Evolutionary conservation across 2,329 filamentous ascomycete genomes (phyloP), one percentile per base, ranked within the genome.

Genomic region (Ophiocordyceps camponoti-saundersi): DNA sequence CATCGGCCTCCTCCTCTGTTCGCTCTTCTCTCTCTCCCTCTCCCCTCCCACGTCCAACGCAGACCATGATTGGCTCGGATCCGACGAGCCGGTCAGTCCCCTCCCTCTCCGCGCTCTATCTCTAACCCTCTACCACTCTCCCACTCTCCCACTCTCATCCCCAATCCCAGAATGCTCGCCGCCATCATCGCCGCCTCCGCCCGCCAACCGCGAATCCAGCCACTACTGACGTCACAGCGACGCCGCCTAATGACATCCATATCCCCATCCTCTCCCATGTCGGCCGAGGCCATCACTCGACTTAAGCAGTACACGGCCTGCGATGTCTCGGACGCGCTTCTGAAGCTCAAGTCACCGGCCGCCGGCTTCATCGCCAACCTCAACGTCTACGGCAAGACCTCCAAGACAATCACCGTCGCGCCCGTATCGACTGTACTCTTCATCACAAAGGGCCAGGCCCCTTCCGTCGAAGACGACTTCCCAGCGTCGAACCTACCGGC

Each of bases 291-390:
- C 29, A 18, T 56, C 47, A 50, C 56, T 46, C 50, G 53, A 47
- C 62, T 67, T 22, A 54, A 53, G 48, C 53, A 59, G 36, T 71
- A 70, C 54, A 63, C 62, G 18, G 67, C 70, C 36, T 73, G 70
- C 59, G 70, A 85, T 69, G 67, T 86, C 50, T 84, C 82, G 12
- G 83, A 88, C 59, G 82, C 81, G 6, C 71, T 88, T 2, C 69
- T 85, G 47, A 84, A 81, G 56, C 69, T 88, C 44, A 73, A 80
- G 49, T 72, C 80, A 10, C 70, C 79, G 12, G 71, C 74, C 44
- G 80, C 79, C 23, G 83, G 84, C 47, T 80, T 79, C 57, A 63
- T 88, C 36, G 66, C 77, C 36, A 80, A 86, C 57, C 56, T 72
- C 40, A 57, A 59, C 42, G 59, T 61, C 29, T 59, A 64, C 50